These are phyloP conservation scores for Penicillium sp. DNA, from an alignment of 2,329 filamentous ascomycete genomes.

Conservation along the genomic window DNA sequence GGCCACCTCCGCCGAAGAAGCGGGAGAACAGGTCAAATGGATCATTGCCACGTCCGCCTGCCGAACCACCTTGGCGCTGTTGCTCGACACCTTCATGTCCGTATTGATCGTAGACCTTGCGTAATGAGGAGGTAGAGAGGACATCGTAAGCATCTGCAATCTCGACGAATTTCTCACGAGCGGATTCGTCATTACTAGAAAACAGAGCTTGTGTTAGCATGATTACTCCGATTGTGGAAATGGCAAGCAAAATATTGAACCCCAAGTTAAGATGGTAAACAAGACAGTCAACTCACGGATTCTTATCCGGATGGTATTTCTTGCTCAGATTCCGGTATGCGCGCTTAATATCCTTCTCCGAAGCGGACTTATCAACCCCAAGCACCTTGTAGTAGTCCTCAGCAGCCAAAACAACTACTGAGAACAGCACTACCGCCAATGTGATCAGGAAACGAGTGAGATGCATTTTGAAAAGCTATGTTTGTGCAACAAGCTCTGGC, in stretches of 20 bases:
- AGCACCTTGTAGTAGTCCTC: conserved; percentile 67
- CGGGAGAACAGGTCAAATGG: conserved; percentile 95
- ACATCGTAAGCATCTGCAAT: conserved; percentile 95
- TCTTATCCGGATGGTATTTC: conserved; percentile 97
- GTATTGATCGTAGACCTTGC: conserved; percentile 90
- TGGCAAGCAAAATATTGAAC: neutral
- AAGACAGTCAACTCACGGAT: conserved; percentile 65
- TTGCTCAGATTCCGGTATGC: conserved; percentile 92
- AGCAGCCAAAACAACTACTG: conserved; percentile 39
- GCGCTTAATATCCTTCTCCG: conserved; percentile 86
- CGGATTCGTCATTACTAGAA: conserved; percentile 70
- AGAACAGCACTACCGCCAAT: conserved; percentile 38
- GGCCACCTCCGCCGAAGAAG: conserved; percentile 91
- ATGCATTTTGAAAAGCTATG: conserved; percentile 31
- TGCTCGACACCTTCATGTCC: conserved; percentile 89
- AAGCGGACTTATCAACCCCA: conserved; percentile 74
- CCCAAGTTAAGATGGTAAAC: neutral
- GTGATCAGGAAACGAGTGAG: conserved; percentile 32
- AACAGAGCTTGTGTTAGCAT: neutral
- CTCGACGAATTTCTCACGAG: conserved; percentile 88
- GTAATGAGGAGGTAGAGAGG: conserved; percentile 74
- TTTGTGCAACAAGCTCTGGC: conserved; percentile 8
- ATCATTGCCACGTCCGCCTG: conserved; percentile 65
- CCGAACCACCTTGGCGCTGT: conserved; percentile 69
- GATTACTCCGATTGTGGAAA: neutral